Evolutionary conservation across 2,329 filamentous ascomycete genomes (phyloP), one percentile per base, ranked within the genome.

Genomic region (Verticillium isaacii): DNA sequence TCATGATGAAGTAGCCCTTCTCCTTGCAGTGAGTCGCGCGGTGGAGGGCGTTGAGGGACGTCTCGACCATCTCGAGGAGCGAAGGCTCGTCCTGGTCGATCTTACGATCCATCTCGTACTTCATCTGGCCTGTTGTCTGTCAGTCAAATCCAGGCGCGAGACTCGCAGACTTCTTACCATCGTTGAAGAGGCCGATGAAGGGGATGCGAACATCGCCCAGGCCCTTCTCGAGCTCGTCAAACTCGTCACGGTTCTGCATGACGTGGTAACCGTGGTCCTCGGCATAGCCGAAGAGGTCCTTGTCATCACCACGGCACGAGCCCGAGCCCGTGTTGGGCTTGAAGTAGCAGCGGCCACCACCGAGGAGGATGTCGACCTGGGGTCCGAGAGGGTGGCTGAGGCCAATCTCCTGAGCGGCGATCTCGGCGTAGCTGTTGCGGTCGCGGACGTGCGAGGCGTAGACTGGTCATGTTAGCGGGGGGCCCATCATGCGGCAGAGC

Each of bases 1-100:
- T 74, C 71, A 78, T 74, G 57, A 78, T 66, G 62, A 78, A 76
- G 65, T 75, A 78, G 8, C 75, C 75, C 62, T 73, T 70, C n/a
- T 71, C 65, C 9, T 62, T 66, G 32, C 64, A 67, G 37, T 69
- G 66, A 12, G 72, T 74, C 3, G 71, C 75, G 5, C 68, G 68
- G 54, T 74, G 68, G 15, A 78, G 71, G 7, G 74, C 73, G 50
- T 71, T 71, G 37, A 78, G 71, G 1, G 75, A 75, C 6, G 73
- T 72, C 60, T 75, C 67, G 2, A 70, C 70, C 76, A 77, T 78
- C 61, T 77, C 75, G 7, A 73, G 70, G 7, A 78, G 68, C 6
- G 74, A 77, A 15, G 75, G 76, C 62, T 78, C 76, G 23, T 69
- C 65, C n/a, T 70, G 65, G 6, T 70, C 65, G 29, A 73, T 67